phyloP scores from a whole-genome alignment of 768 basidiomycete genomes.

The Suillus discolor region DNA sequence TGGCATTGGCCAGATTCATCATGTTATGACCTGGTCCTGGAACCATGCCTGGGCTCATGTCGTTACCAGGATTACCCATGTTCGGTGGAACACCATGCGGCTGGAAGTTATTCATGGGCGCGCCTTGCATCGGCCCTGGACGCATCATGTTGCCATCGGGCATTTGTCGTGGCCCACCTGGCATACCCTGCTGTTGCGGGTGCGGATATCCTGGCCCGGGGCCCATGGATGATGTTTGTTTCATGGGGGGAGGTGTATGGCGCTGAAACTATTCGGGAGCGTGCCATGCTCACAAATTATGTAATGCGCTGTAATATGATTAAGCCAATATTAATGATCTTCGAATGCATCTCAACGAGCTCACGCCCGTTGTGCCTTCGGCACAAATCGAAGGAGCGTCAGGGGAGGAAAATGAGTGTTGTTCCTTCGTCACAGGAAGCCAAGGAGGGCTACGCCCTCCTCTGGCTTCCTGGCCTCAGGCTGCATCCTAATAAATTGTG shows the following conservation, averaged over 20 bases:
- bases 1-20: conserved; percentile 41
- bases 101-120: conserved; percentile 38
- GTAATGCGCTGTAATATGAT: conserved; percentile 6
- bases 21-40: conserved; percentile 28
- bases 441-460: too few relatives aligned
- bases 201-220: conserved; percentile 36
- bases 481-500: too few relatives aligned
- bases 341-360: too few relatives aligned
- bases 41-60: conserved; percentile 43
- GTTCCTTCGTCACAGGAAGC: too few relatives aligned
- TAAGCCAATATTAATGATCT: too few relatives aligned
- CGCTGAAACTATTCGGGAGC: conserved; percentile 50
- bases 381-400: too few relatives aligned
- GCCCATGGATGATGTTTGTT: conserved; percentile 42
- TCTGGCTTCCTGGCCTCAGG: too few relatives aligned
- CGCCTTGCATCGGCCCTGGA: conserved; percentile 31
- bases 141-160: conserved; percentile 44
- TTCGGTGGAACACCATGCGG: conserved; percentile 33
- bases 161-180: conserved; percentile 40
- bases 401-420: too few relatives aligned
- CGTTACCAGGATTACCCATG: conserved; percentile 28
- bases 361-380: too few relatives aligned
- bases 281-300: conserved; percentile 42
- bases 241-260: conserved; percentile 47
- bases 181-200: conserved; percentile 36